Evolutionary conservation across 495 filamentous ascomycete species (phyloP).

Genomic region (Aspergillus ostianus): DNA sequence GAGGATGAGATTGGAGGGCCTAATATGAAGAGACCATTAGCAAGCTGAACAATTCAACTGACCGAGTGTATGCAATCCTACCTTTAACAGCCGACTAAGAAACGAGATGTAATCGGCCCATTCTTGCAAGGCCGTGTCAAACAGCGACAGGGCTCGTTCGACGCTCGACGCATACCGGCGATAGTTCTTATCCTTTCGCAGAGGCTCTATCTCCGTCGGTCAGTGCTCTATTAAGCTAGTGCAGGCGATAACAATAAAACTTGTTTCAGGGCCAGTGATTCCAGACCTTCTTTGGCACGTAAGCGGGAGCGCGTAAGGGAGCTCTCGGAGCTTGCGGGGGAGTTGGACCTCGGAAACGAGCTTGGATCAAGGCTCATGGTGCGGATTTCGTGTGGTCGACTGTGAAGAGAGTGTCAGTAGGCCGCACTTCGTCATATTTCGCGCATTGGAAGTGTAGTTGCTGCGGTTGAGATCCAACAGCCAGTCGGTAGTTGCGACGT

Average conservation of each 20-base stretch:
- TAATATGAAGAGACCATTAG: slow-evolving; percentile 35
- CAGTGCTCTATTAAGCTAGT: background rate
- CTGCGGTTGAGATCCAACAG: slow-evolving; percentile 6
- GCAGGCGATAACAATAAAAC: background rate
- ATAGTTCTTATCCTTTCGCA: slow-evolving; percentile 85
- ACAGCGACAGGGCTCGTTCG: slow-evolving; percentile 82
- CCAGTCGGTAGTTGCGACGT: background rate
- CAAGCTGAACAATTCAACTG: slow-evolving; percentile 15
- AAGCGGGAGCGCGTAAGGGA: slow-evolving; percentile 63
- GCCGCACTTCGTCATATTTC: slow-evolving; percentile 41
- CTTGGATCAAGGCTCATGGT: slow-evolving; percentile 72
- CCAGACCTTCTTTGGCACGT: slow-evolving; percentile 51
- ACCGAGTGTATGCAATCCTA: slow-evolving; percentile 29
- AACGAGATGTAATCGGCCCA: slow-evolving; percentile 99
- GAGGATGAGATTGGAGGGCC: slow-evolving; percentile 85
- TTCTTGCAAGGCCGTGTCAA: slow-evolving; percentile 92
- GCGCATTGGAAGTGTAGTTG: slow-evolving; percentile 20
- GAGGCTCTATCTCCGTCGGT: slow-evolving; percentile 48
- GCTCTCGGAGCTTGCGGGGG: slow-evolving; percentile 74
- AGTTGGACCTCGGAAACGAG: slow-evolving; percentile 63
- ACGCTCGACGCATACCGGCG: slow-evolving; percentile 87
- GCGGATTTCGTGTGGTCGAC: slow-evolving; percentile 32
- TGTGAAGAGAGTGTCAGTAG: slow-evolving; percentile 17
- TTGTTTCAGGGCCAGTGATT: background rate
- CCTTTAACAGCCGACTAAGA: slow-evolving; percentile 86